A percentile compares a stretch with the other conserved stretches of the same genome.
These are phyloP conservation scores for Leccinum obscurum DNA, from an alignment of 768 basidiomycete genomes.

Conservation along the genomic window DNA sequence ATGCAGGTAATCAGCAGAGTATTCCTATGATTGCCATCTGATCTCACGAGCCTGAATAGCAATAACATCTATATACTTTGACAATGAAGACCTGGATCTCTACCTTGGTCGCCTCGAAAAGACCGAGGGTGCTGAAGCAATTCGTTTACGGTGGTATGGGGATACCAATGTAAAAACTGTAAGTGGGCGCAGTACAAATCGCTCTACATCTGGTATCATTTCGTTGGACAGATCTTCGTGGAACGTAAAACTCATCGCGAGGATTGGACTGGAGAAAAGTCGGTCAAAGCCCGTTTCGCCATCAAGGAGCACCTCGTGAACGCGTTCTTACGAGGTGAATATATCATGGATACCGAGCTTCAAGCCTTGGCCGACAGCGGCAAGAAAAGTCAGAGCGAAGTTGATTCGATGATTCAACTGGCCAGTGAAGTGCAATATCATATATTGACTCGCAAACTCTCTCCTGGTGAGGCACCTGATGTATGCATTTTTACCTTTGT, in stretches of 20 bases:
- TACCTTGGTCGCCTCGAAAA: slow-evolving; percentile 97
- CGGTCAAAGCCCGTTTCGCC: slow-evolving; percentile 94
- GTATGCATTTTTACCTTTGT: not conserved
- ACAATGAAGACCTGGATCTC: slow-evolving; percentile 92
- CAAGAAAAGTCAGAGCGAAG: slow-evolving; percentile 90
- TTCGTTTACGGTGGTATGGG: slow-evolving; percentile 97
- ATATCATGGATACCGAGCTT: slow-evolving; percentile 93
- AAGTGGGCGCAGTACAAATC: slow-evolving; percentile 24
- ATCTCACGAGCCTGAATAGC: slow-evolving; percentile 44
- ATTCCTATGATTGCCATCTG: not conserved
- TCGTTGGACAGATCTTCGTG: slow-evolving; percentile 64
- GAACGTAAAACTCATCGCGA: slow-evolving; percentile 93
- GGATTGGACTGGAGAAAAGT: slow-evolving; percentile 99
- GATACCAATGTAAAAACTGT: slow-evolving; percentile 81
- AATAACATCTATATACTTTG: slow-evolving; percentile 97
- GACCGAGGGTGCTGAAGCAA: slow-evolving; percentile 97
- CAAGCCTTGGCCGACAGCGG: slow-evolving; percentile 83
- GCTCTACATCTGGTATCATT: not conserved
- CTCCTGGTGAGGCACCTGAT: slow-evolving; percentile 60
- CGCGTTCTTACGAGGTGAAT: slow-evolving; percentile 84
- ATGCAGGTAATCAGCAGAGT: slow-evolving; percentile 54
- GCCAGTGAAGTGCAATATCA: slow-evolving; percentile 98
- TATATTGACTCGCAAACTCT: slow-evolving; percentile 74
- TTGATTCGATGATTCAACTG: slow-evolving; percentile 92
- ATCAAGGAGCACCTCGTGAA: slow-evolving; percentile 94